Percentiles rank a stretch among this genome's conserved stretches.
Conservation (phyloP, 1,284 basidiomycete genomes). For the Agaricales sp. region DNA sequence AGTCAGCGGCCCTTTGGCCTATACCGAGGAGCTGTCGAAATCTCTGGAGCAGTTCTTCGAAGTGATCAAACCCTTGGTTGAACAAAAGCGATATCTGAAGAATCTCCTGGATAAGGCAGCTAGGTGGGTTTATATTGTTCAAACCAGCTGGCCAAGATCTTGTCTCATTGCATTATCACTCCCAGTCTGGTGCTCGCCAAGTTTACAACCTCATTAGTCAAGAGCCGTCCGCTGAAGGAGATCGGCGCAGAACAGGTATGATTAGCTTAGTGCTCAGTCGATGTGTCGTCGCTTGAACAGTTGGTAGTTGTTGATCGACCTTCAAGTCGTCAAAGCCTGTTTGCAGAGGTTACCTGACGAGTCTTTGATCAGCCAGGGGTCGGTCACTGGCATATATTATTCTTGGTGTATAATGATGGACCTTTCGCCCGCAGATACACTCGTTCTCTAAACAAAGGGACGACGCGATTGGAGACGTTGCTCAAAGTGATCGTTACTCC, state of each 20-base stretch:
- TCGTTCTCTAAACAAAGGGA: constrained; percentile 71
- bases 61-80: constrained; percentile 61
- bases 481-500: constrained; percentile 92
- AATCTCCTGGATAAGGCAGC: constrained; percentile 90
- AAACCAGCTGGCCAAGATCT: background rate
- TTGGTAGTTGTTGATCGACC: constrained; percentile 76
- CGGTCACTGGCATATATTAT: constrained; percentile 11
- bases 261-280: constrained; percentile 3
- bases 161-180: constrained; percentile 5
- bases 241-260: constrained; percentile 87
- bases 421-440: constrained; percentile 48
- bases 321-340: constrained; percentile 80
- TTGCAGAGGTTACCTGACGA: constrained; percentile 78
- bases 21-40: constrained; percentile 66
- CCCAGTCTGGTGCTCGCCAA: constrained; percentile 69
- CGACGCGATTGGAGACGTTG: constrained; percentile 77
- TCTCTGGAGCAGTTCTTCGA: constrained; percentile 57
- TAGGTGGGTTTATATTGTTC: constrained; percentile 38
- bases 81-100: constrained; percentile 87
- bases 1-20: constrained; percentile 79
- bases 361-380: constrained; percentile 46
- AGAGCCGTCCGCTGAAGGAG: constrained; percentile 80
- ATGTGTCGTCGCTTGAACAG: constrained; percentile 6
- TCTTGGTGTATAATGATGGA: constrained; percentile 8
- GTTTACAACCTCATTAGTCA: constrained; percentile 82